A percentile compares a stretch with the other conserved stretches of the same genome.
Conservation (phyloP, 192 early-diverging fungal genomes). For the Mortierella antarctica region DNA sequence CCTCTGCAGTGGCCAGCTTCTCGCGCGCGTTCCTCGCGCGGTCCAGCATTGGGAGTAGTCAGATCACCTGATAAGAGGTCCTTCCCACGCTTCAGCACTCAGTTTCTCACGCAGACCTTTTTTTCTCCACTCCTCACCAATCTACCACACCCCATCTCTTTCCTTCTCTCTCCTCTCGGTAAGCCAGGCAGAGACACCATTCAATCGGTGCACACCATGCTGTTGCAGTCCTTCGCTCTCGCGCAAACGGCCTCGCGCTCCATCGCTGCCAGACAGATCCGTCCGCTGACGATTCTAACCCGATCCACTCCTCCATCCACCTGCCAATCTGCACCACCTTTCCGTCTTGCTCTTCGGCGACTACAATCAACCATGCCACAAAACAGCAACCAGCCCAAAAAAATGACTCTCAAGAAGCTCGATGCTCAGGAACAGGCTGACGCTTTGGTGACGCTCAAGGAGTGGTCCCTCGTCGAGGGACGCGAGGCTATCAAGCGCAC, state of each 20-base stretch:
- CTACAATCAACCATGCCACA: background rate
- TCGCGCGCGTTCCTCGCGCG: too few relatives aligned
- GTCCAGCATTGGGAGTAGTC: too few relatives aligned
- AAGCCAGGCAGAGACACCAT: background rate
- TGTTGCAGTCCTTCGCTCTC: background rate
- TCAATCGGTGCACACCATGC: background rate
- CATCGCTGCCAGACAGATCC: background rate
- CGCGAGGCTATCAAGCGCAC: slow-evolving; percentile 82
- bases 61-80: background rate
- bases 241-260: background rate
- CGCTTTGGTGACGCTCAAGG: slow-evolving; percentile 49
- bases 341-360: background rate
- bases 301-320: background rate
- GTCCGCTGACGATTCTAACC: slow-evolving; percentile 1
- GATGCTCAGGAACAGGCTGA: slow-evolving; percentile 55
- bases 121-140: background rate
- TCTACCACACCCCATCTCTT: background rate
- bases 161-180: background rate
- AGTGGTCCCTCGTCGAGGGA: slow-evolving; percentile 70
- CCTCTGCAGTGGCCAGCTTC: too few relatives aligned
- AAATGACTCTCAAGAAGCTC: slow-evolving; percentile 51
- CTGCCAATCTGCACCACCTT: background rate
- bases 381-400: background rate
- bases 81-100: background rate
- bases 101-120: background rate